Base-by-base conservation (phyloP, 768 basidiomycete species). In the Scleroderma citrinum region DNA sequence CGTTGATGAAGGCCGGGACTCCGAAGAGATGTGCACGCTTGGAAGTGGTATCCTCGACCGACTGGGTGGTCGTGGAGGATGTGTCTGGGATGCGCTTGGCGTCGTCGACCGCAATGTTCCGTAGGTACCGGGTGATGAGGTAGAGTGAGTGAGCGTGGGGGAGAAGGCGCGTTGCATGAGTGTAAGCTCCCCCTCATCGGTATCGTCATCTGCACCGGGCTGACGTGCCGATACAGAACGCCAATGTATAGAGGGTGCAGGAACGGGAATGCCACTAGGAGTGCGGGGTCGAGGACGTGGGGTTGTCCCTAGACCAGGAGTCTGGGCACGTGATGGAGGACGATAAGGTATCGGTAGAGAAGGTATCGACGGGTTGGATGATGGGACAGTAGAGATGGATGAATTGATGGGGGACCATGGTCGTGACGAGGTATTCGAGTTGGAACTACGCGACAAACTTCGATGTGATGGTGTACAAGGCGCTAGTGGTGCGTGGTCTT, bases 1-100 rank as follows among this genome's bases (percentile, higher is more conserved):
- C 6, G 85, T 76, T 2, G 87, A 81, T 1, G 76, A 75, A 1
- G 88, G 84, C 30, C 87, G 75, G 17, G 87, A 88, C 8, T 81
- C 78, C 5, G 82, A 77, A 2, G 80, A 80, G 35, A 87, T 68
- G 47, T 85, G 83, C 3, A 90, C 71, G 54, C 76, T 82, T 7
- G 89, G 88, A 21, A 89, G 75, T 19, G 88, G 88, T 48, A 92
- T 89, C 80, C 80, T 85, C 5, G 90, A 92, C 47, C 85, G 78
- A 59, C 88, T 89, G 2, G 88, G 87, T 24, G 88, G 88, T 30
- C 88, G 76, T 11, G 81, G 77, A 24, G 80, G 80, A 59, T 82
- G 83, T 13, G 64, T 57, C 39, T 63, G 69, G 26, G 69, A 42
- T 60, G 71, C 63, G 23, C 66, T 66, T 2, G 79, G 76, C 19